Evolutionary conservation across 805 yeast species (phyloP).

Genomic region (Sugiyamaella mastotermitis): DNA sequence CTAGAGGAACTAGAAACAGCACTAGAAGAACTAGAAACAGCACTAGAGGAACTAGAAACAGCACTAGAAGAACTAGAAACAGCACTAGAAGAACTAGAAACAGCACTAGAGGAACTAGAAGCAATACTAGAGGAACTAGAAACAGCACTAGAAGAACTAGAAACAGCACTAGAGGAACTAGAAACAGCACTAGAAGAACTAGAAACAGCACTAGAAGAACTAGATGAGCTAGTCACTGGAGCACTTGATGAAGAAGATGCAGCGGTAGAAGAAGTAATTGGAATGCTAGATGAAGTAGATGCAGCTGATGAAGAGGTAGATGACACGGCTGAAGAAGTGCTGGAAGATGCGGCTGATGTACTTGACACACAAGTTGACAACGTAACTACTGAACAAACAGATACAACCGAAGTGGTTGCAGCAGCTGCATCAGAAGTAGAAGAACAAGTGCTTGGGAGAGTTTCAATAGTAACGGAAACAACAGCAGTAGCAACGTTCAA

Average conservation of each 20-base stretch:
- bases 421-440: not conserved
- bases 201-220: not conserved
- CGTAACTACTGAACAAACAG: slow-evolving; percentile 2
- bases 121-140: not conserved
- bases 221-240: not conserved
- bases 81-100: slow-evolving; percentile 1
- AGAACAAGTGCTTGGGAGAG: slow-evolving; percentile 4
- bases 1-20: slow-evolving; percentile 2
- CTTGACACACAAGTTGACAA: slow-evolving; percentile 3
- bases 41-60: not conserved
- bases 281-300: not conserved
- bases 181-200: not conserved
- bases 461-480: slow-evolving; percentile 1
- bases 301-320: not conserved
- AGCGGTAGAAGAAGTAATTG: no score
- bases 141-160: not conserved
- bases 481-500: not conserved
- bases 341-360: slow-evolving; percentile 1
- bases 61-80: slow-evolving; percentile 2
- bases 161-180: slow-evolving; percentile 13
- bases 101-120: not conserved
- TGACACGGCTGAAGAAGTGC: not conserved
- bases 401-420: not conserved
- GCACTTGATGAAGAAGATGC: not conserved
- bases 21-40: slow-evolving; percentile 1